Percentiles rank a stretch among this genome's conserved stretches.
phyloP scores from a whole-genome alignment of 257 asterid genomes.

The Rauvolfia tetraphylla region DNA sequence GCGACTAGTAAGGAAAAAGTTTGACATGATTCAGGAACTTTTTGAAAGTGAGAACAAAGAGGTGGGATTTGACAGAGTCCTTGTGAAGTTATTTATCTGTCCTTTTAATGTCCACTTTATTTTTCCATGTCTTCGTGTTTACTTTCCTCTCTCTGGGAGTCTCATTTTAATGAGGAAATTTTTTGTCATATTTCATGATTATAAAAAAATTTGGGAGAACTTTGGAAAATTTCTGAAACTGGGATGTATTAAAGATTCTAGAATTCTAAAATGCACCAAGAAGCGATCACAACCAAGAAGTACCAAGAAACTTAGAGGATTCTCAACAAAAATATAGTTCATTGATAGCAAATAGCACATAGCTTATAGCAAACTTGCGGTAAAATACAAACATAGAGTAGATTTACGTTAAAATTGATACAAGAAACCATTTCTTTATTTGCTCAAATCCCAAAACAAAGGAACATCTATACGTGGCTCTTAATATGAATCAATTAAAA shows the following conservation, averaged over 20 bases:
- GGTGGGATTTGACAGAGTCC: constrained; percentile 35
- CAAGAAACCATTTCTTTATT: no score
- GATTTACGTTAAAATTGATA: no score
- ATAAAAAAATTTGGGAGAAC: constrained; percentile 97
- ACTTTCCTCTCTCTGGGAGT: background rate
- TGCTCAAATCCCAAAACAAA: no score
- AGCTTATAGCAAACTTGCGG: no score
- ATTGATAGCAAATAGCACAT: no score
- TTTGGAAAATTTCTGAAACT: constrained; percentile 86
- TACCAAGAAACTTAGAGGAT: no score
- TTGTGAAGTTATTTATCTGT: background rate
- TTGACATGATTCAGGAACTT: constrained; percentile 98
- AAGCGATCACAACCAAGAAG: no score
- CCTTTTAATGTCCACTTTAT: background rate
- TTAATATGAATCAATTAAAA: no score
- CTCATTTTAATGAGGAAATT: background rate
- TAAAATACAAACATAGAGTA: no score
- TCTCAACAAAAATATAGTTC: no score
- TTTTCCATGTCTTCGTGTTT: background rate
- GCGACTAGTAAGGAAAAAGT: constrained; percentile 93
- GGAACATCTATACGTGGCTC: no score
- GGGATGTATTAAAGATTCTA: constrained; percentile 97
- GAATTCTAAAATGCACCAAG: no score
- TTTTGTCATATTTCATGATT: constrained; percentile 52
- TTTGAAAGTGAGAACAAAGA: constrained; percentile 88